Base-by-base conservation (phyloP, 441 rosid species). In the Eruca vesicaria region DNA sequence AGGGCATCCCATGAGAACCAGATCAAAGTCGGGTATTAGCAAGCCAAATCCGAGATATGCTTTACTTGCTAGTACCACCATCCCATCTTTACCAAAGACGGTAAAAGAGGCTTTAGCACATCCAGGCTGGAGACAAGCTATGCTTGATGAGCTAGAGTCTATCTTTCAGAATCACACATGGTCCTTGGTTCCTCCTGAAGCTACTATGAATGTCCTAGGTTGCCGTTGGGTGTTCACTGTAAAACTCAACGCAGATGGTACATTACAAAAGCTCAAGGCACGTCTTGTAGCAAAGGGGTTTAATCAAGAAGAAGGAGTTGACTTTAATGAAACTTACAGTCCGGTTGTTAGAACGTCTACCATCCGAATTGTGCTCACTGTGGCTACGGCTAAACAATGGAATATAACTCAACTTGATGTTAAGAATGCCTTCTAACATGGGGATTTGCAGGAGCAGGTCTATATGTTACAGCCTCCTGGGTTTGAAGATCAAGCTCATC, bases 51-150 rank as follows among this genome's bases (percentile, higher is more conserved):
- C 19, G 0, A 3, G 53, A 0, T 45, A 45, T 15, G 53, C 53
- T 2, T 18, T 45, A 2, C 2, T n/a, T n/a, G 3, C 19, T 6
- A 45, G 19, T 15, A 1, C 0, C 0, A 45, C 8, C 0, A 15
- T 45, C 6, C 53, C 53, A 0, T 2, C 3, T 0, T 15, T 45
- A 2, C 19, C 53, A 0, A 6, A 1, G 1, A 45, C 19, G 0
- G 1, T 45, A 0, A n/a, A 8, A 0, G 19, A n/a, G 6, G 53
- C 15, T 2, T 8, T 45, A 0, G 1, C 2, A 0, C 53, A 45
- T 45, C 19, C 53, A 0, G 19, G 53, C 0, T n/a, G 53, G 53
- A 6, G 9, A 6, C 53, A 45, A 15, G 53, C 53, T 0, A 45
- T n/a, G 53, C 0, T 45, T 0, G 53, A 45, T 0, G 53, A 45